Base-by-base conservation (phyloP, 1,139 yeast species). In the Debaryomycetaceae sp. region DNA sequence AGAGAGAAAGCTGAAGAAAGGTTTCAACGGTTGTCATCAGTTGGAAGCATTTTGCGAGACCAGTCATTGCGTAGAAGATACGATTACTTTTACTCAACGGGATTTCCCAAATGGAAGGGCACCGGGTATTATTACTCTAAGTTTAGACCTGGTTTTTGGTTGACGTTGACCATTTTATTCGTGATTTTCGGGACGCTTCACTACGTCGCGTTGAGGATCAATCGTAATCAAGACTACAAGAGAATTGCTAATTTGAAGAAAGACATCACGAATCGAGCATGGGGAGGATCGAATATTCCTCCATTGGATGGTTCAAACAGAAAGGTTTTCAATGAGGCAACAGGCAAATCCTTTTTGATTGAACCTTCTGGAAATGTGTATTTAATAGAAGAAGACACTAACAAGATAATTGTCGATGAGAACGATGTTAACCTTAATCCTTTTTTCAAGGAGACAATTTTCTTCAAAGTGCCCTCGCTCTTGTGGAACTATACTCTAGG, bases 101-200 rank as follows among this genome's bases (percentile, higher is more conserved):
- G 98, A 3, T 92, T 92, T 63, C 99, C 98, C 5, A 73, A 74
- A 43, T 87, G 87, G 79, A 80, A 76, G 43, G 78, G 76, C 0
- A 65, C 76, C 1, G 77, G 72, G 0, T 79, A 76, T 56, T 68
- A 65, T 40, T 78, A 76, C 47, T 61, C 76, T 34, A 70, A 74
- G 52, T 83, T 78, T 59, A 72, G 78, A 40, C 88, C 87, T 6
- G 86, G 83, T 33, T 51, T 87, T 2, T 44, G 69, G 2, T 64
- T 79, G 40, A 79, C 87, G 0, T 46, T 81, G 15, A 48, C 68
- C 1, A 65, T 82, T 31, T 57, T 84, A 38, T 75, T 67, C 40
- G 36, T 76, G 1, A 45, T 85, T 17, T 65, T 75, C 24, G 73
- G 85, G 34, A 55, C 65, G 1, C 78, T 83, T 35, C 96, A 89